Evolutionary conservation across 345 rosid genomes (phyloP).

Genomic region (Erucastrum elatum): DNA sequence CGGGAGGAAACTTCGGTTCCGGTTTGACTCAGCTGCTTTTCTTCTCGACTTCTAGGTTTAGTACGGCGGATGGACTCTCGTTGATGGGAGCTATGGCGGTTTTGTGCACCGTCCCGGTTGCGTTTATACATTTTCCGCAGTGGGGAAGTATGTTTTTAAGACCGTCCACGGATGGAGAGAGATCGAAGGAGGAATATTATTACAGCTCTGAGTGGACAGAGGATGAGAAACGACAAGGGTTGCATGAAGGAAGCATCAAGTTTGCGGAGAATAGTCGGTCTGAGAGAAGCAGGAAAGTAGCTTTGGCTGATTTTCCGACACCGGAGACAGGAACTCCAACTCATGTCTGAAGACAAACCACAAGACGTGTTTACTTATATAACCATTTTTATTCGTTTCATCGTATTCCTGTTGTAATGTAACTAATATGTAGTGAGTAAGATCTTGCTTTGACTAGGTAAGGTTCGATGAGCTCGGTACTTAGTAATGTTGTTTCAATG

Average conservation of each 20-base stretch:
- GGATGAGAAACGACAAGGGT: slow-evolving; percentile 59
- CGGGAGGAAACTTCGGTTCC: slow-evolving; percentile 82
- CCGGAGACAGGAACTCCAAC: slow-evolving; percentile 53
- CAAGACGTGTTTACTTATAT: not conserved
- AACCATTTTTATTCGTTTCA: not conserved
- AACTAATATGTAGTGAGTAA: not conserved
- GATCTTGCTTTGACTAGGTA: not conserved
- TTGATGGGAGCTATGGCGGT: slow-evolving; percentile 76
- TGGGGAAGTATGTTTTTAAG: slow-evolving; percentile 19
- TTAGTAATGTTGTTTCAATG: not conserved
- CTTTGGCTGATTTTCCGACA: slow-evolving; percentile 44
- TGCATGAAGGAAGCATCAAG: slow-evolving; percentile 62
- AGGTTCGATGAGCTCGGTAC: slow-evolving; percentile 28
- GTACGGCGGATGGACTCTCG: slow-evolving; percentile 59
- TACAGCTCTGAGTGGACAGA: slow-evolving; percentile 65
- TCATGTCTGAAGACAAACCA: slow-evolving; percentile 42
- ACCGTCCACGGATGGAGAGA: slow-evolving; percentile 46
- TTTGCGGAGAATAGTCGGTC: slow-evolving; percentile 75
- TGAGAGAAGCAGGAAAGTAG: slow-evolving; percentile 60
- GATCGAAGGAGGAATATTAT: slow-evolving; percentile 57
- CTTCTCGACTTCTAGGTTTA: slow-evolving; percentile 53
- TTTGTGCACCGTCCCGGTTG: slow-evolving; percentile 59
- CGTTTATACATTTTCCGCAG: slow-evolving; percentile 21
- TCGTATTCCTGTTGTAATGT: not conserved
- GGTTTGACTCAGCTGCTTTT: slow-evolving; percentile 73